Conservation (phyloP, 2,329 filamentous ascomycete species). For the Phymatotrichopsis omnivora region DNA sequence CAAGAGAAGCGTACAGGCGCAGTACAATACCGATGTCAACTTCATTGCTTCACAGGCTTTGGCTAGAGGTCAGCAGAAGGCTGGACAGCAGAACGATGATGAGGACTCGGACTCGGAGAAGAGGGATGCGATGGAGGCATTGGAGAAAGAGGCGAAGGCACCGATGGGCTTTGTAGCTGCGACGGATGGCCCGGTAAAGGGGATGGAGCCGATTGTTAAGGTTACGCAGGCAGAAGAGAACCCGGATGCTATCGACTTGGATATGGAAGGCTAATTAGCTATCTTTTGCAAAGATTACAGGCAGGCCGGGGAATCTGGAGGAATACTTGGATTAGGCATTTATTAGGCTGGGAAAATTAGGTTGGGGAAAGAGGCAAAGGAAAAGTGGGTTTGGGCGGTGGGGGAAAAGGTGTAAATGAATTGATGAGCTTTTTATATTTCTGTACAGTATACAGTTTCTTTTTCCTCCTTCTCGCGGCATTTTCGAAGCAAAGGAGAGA, state of each 20-base stretch:
- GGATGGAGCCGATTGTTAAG: slow-evolving; percentile 34
- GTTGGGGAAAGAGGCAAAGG: no score
- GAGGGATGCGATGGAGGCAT: slow-evolving; percentile 75
- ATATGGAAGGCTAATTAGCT: slow-evolving; percentile 54
- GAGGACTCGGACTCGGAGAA: slow-evolving; percentile 42
- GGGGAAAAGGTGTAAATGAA: no score
- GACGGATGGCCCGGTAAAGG: slow-evolving; percentile 58
- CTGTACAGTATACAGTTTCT: no score
- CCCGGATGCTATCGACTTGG: slow-evolving; percentile 75
- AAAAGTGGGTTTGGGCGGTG: no score
- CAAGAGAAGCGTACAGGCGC: slow-evolving; percentile 92
- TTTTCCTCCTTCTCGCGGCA: no score
- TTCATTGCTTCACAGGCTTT: slow-evolving; percentile 96
- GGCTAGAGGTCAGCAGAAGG: slow-evolving; percentile 61
- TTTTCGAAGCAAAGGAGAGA: no score
- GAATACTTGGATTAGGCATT: no score
- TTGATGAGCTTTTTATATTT: no score
- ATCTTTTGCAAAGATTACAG: no score
- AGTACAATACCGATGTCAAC: slow-evolving; percentile 93
- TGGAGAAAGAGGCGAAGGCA: slow-evolving; percentile 80
- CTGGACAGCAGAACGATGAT: slow-evolving; percentile 38
- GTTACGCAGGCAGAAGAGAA: slow-evolving; percentile 45
- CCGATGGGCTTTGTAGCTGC: slow-evolving; percentile 87
- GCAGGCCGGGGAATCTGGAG: no score
- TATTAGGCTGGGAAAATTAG: no score